Conservation (phyloP, 208 protist genomes). For the Leishmania turanica region DNA sequence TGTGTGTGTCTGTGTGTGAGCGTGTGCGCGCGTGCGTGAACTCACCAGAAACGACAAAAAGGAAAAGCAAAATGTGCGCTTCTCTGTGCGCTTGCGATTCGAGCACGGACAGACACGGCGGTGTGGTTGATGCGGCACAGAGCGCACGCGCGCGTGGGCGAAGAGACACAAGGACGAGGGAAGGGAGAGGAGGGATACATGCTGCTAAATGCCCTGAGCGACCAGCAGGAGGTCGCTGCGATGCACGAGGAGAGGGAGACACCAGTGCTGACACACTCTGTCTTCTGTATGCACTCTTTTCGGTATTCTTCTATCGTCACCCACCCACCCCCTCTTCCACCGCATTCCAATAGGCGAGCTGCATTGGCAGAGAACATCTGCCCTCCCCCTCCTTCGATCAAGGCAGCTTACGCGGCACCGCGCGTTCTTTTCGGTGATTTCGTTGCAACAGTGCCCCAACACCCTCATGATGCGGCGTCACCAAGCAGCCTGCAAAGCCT, state of each 20-base stretch:
- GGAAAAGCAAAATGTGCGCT: neutral
- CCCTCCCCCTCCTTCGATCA: neutral
- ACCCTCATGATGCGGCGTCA: neutral
- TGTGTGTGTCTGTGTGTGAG: neutral
- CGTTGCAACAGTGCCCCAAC: neutral
- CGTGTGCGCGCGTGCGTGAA: neutral
- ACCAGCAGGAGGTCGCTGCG: neutral
- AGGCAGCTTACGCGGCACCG: neutral
- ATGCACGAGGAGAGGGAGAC: neutral
- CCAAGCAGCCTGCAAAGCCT: neutral
- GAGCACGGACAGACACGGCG: neutral
- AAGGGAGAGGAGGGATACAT: neutral
- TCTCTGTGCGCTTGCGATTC: neutral
- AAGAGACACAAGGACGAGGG: neutral
- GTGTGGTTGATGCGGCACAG: neutral
- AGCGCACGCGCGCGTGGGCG: too few species aligned
- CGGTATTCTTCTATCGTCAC: neutral
- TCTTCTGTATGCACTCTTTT: neutral
- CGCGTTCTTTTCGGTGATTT: neutral
- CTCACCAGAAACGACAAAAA: neutral
- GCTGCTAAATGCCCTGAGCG: too few species aligned
- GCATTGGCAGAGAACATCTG: neutral
- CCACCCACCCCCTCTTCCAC: neutral
- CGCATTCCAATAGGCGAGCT: neutral
- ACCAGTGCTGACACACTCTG: neutral